Percentiles rank a stretch among this genome's conserved stretches.
Conservation (phyloP, 768 basidiomycete genomes). For the Leccinum boreale region DNA sequence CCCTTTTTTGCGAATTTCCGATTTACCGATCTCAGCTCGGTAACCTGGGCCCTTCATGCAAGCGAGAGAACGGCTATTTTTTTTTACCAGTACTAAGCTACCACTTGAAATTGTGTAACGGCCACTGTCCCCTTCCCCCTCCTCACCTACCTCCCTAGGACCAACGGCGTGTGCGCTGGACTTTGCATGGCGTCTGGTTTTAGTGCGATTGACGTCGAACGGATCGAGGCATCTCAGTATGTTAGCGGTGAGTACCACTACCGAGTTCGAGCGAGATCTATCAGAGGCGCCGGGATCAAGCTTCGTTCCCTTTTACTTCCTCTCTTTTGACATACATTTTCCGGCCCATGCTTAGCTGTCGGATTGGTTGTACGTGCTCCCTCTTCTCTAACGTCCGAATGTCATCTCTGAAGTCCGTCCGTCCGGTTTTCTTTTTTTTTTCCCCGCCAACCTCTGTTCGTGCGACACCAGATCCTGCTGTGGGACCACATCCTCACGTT, state of each 20-base stretch:
- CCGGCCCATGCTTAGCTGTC: conserved; percentile 11
- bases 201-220: conserved; percentile 1
- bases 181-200: conserved; percentile 7
- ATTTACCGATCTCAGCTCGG: not conserved
- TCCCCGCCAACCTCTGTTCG: not conserved
- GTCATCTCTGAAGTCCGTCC: not conserved
- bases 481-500: conserved; percentile 36
- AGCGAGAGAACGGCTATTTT: not conserved
- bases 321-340: not conserved
- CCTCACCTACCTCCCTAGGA: not conserved
- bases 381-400: not conserved
- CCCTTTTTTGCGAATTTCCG: not conserved
- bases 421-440: not conserved
- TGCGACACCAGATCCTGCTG: conserved; percentile 24
- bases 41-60: not conserved
- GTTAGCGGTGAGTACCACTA: conserved; percentile 21
- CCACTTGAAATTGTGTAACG: no score
- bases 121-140: not conserved
- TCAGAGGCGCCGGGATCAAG: not conserved
- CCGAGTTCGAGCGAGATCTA: not conserved
- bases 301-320: not conserved
- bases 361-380: conserved; percentile 23
- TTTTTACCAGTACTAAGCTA: not conserved
- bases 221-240: conserved; percentile 20
- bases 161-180: not conserved